These are phyloP conservation scores for Botrytis porri DNA, from an alignment of 2,329 filamentous ascomycete genomes.

Conservation along the genomic window DNA sequence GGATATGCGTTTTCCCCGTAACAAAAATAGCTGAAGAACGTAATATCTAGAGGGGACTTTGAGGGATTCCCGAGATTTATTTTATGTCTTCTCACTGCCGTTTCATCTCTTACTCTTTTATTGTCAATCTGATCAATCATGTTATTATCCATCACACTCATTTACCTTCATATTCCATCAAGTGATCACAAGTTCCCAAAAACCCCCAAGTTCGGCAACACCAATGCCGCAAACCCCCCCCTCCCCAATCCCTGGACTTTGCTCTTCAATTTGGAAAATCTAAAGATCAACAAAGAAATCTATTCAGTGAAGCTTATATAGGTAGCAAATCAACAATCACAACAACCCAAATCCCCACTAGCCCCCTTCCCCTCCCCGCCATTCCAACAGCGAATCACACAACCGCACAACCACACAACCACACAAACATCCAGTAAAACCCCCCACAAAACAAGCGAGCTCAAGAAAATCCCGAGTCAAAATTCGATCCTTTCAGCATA, in stretches of 20 bases:
- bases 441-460: background rate
- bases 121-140: background rate
- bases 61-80: background rate
- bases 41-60: background rate
- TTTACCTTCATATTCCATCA: accelerated
- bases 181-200: background rate
- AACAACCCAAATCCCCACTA: background rate
- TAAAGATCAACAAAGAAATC: too few relatives aligned
- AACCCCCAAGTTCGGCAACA: background rate
- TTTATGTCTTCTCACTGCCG: too few relatives aligned
- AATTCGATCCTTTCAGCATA: background rate
- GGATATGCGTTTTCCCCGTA: accelerated
- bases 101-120: background rate
- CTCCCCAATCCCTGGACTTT: too few relatives aligned
- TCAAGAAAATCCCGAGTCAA: background rate
- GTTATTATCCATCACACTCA: background rate
- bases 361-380: too few relatives aligned
- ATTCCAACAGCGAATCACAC: background rate
- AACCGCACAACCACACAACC: too few relatives aligned
- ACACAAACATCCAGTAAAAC: background rate
- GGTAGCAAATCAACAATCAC: background rate
- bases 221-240: background rate
- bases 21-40: too few relatives aligned
- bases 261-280: too few relatives aligned
- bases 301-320: background rate